Percentiles rank a stretch among this genome's conserved stretches.
phyloP scores from a whole-genome alignment of 805 yeast species.

The Candida sithepensis region DNA sequence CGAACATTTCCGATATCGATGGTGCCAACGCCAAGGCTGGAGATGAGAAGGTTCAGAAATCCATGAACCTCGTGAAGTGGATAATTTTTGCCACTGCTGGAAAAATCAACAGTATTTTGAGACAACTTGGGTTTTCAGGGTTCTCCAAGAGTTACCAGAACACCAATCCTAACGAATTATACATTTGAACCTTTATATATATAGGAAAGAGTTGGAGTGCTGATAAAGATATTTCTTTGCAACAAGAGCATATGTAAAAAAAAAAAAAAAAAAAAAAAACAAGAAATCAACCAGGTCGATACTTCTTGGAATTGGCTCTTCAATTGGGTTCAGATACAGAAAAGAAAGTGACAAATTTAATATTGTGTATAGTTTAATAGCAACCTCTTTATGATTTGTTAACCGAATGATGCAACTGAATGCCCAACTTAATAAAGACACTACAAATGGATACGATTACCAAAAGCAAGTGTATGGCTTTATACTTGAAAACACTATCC shows the following conservation, averaged over 20 bases:
- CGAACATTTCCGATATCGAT: constrained; percentile 25
- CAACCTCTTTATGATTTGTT: neutral
- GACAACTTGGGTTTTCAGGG: constrained; percentile 57
- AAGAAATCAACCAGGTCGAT: too few species aligned
- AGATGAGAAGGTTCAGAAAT: constrained; percentile 33
- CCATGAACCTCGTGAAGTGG: constrained; percentile 68
- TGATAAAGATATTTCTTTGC: too few species aligned
- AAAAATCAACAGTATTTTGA: constrained; percentile 40
- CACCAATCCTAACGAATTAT: constrained; percentile 27
- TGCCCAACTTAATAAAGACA: too few species aligned
- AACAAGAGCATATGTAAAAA: too few species aligned
- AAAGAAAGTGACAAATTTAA: too few species aligned
- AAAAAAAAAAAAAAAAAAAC: neutral
- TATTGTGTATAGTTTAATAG: neutral
- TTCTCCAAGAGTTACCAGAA: constrained; percentile 22
- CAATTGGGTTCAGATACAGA: too few species aligned
- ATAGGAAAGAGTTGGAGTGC: too few species aligned
- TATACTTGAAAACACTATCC: too few species aligned
- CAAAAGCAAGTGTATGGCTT: too few species aligned
- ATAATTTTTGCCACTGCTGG: constrained; percentile 53
- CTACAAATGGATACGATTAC: too few species aligned
- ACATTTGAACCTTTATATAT: constrained; percentile 13
- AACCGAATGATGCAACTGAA: neutral
- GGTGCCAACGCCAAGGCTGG: constrained; percentile 22
- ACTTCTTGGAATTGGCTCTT: too few species aligned